phyloP scores from a whole-genome alignment of 2,329 filamentous ascomycete genomes.

The Fusarium agapanthi region DNA sequence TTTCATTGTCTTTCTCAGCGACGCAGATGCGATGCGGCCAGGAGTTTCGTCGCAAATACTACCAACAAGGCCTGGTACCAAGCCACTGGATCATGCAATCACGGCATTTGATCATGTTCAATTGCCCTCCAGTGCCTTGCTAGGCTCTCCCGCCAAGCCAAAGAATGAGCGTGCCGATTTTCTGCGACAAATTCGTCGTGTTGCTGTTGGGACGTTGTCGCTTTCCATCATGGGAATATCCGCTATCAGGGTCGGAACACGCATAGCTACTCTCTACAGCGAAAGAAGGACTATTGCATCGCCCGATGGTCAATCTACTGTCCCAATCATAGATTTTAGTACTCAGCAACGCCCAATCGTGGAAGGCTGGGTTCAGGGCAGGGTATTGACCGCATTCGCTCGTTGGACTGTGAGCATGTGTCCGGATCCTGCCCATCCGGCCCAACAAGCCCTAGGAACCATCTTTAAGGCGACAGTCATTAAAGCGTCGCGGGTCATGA shows the following conservation, averaged over 20 bases:
- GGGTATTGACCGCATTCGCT: background rate
- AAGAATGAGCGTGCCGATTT: background rate
- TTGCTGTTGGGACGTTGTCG: background rate
- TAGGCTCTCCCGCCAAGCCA: background rate
- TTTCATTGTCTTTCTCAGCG: background rate
- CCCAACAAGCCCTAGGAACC: background rate
- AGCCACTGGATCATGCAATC: background rate
- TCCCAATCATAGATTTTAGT: background rate
- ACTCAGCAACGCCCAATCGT: constrained; percentile 5
- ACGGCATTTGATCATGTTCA: background rate
- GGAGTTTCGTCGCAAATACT: background rate
- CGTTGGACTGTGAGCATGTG: background rate
- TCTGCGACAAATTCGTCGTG: background rate
- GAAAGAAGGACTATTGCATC: background rate
- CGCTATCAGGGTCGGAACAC: background rate
- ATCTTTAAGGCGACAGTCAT: constrained; percentile 2
- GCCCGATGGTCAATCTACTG: background rate
- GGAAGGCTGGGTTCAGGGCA: background rate
- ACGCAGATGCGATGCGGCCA: background rate
- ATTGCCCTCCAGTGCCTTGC: background rate
- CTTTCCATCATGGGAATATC: background rate
- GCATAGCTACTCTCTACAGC: background rate
- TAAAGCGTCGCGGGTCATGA: background rate
- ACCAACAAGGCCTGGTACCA: background rate
- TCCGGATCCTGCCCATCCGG: background rate